Base-by-base conservation (phyloP, 2,329 filamentous ascomycete genomes). In the Acephala macrosclerotiorum region DNA sequence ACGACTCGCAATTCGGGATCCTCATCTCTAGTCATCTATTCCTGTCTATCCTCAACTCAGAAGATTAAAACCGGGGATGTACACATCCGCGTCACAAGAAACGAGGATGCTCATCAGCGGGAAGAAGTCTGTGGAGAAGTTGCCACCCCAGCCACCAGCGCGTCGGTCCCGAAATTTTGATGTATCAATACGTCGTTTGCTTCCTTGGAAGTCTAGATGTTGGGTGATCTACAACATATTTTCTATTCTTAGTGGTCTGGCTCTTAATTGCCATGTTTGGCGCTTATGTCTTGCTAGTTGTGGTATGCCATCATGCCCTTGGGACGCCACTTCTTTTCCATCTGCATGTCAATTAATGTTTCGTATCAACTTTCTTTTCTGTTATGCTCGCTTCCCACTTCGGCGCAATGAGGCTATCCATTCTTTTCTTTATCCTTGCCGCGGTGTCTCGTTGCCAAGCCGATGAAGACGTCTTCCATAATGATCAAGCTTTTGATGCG, bases 401-500 rank as follows among this genome's bases (percentile, higher is more conserved):
- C 33, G 38, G 38, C 18, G 33, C 38, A 26, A 42, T 42, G 22
- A 59, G n/a, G 22, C n/a, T 59, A 11, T 59, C n/a, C 22, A 20
- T 59, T 26, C 12, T 59, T 25, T 11, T 25, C 20, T 59, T 49
- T 4, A 4, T 42, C 36, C 36, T 45, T 42, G 7, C 22, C 12
- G 36, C 57, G 3, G 18, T 22, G 4, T 49, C 45, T 49, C 18
- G 5, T 25, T 49, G n/a, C 8, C 20, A 22, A 9, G 11, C 45
- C 8, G 57, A 59, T 45, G 12, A 59, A 14, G 57, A 59, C 40
- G 42, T 45, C 20, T 58, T 65, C 45, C 33, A 62, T 29, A 70
- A 71, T 49, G 73, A 73, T 45, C 65, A 65, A 53, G 65, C 65
- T 8, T 80, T 77, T 68, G 78, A 80, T 61, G 59, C 70, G n/a